Evolutionary conservation across 495 filamentous ascomycete species (phyloP), one percentile per base, ranked within the genome.

Genomic region (Xylaria flabelliformis): DNA sequence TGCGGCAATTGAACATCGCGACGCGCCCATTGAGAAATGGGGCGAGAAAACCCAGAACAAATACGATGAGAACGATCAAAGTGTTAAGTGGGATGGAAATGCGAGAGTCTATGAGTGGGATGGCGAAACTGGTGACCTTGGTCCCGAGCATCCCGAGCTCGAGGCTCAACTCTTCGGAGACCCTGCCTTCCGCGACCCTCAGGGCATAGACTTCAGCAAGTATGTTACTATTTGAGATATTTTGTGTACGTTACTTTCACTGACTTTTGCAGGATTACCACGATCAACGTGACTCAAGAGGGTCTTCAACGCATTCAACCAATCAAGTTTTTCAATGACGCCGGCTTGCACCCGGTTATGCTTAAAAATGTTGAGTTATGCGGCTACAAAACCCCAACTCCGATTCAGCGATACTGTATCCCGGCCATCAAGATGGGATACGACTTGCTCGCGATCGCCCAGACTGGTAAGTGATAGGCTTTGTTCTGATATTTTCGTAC

Each of bases 311-410:
- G 84, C 4, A 82, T 93, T 34, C 41, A 81, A 0, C 90, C 89
- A 0, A 84, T 93, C 71, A 74, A 69, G 19, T 71, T 89, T 77
- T 97, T 96, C 74, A 83, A 90, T 7, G 87, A 92, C 55, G 93
- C 93, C 32, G 94, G 93, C 2, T 83, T 99, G 26, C 96, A 99
- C 75, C 96, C 97, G 0, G 85, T 89, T 42, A 91, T 99, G 88
- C 75, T 90, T 12, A 83, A 90, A 64, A 99, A 98, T 72, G 85
- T 98, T 44, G 72, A 88, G 72, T 85, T 94, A 2, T 89, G 90
- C 48, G 85, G 88, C 1, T 90, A 88, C 69, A 73, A 82, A 2
- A 74, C 84, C 3, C 94, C 96, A 0, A 98, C 96, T 15, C 91
- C 94, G 0, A 94, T 99, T 61, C 96, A 99, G 78, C 85, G 87